Base-by-base conservation (phyloP, 352 stramenopile species). In the Phytophthora megakarya region DNA sequence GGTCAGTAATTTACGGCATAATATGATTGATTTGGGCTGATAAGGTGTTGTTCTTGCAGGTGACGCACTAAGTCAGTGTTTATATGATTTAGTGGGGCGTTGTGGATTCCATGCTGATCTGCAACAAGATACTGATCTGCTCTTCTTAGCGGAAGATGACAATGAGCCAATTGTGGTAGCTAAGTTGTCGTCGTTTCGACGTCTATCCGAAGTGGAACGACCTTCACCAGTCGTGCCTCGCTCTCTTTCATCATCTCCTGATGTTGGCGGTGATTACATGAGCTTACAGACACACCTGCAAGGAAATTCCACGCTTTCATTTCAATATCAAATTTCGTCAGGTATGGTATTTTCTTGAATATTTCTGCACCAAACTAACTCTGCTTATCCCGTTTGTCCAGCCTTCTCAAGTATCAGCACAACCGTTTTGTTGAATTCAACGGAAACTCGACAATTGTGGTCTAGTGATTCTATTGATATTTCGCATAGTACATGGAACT, bases 21-120 rank as follows among this genome's bases (percentile, higher is more conserved):
- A 19, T 18, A 26, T 25, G 18, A 42, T n/a, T 16, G 15, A 23
- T 2, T 22, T n/a, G 32, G 12, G 22, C 37, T 64, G 32, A 56
- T 26, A 3, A 15, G 19, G 5, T 38, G 11, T 32, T 30, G 7
- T 51, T 60, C 19, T 15, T 18, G 10, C 61, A 73, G 65, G 38
- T 53, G 44, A 9, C 47, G n/a, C 39, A 18, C 23, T 56, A 12
- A 60, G 35, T 22, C 30, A 57, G 16, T 81, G 70, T 19, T 46
- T 51, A 13, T 74, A 72, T 40, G 63, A 72, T 33, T 44, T 59
- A 13, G 71, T 58, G 42, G 73, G 55, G 4, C 65, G 63, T 8
- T 78, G 70, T 22, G 65, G 73, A n/a, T 81, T 70, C 6, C 50
- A 76, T 18, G 70, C 60, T 5, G 70, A 81, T 46, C 44, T 81